These are phyloP conservation scores for Diddensiella transvaalensis DNA, from an alignment of 805 yeast genomes.

Conservation along the genomic window DNA sequence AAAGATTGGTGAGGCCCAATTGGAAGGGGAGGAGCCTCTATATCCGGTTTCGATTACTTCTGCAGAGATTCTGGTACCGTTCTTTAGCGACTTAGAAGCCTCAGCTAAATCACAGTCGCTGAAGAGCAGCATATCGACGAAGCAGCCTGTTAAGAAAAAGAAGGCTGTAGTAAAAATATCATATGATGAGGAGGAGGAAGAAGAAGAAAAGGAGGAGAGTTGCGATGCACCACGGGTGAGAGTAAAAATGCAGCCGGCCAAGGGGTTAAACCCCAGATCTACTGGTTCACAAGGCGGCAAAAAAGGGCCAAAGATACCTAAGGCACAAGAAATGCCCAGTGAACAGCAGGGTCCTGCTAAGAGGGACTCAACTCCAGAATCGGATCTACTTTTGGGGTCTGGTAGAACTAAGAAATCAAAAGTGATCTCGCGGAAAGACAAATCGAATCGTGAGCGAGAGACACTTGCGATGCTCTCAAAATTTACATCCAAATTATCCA, in stretches of 20 bases:
- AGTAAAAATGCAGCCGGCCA: slow-evolving; percentile 28
- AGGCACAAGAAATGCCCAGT: neutral
- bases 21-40: slow-evolving; percentile 43
- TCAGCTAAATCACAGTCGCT: slow-evolving; percentile 10
- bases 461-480: slow-evolving; percentile 29
- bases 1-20: slow-evolving; percentile 47
- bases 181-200: slow-evolving; percentile 41
- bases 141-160: slow-evolving; percentile 7
- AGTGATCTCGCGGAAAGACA: neutral
- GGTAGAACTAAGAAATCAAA: neutral
- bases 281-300: neutral
- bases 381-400: neutral
- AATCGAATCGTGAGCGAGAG: slow-evolving; percentile 28
- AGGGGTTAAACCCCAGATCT: neutral
- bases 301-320: too few species aligned
- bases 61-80: slow-evolving; percentile 44
- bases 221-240: slow-evolving; percentile 19
- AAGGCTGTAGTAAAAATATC: slow-evolving; percentile 36
- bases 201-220: slow-evolving; percentile 36
- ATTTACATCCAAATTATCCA: slow-evolving; percentile 28
- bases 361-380: neutral
- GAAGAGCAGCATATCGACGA: slow-evolving; percentile 3
- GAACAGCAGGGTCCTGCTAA: slow-evolving; percentile 1
- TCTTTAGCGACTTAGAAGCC: slow-evolving; percentile 39
- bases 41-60: slow-evolving; percentile 48